Percentiles rank a stretch among this genome's conserved stretches.
phyloP scores from a whole-genome alignment of 1,284 basidiomycete species.

The Amylostereum areolatum region DNA sequence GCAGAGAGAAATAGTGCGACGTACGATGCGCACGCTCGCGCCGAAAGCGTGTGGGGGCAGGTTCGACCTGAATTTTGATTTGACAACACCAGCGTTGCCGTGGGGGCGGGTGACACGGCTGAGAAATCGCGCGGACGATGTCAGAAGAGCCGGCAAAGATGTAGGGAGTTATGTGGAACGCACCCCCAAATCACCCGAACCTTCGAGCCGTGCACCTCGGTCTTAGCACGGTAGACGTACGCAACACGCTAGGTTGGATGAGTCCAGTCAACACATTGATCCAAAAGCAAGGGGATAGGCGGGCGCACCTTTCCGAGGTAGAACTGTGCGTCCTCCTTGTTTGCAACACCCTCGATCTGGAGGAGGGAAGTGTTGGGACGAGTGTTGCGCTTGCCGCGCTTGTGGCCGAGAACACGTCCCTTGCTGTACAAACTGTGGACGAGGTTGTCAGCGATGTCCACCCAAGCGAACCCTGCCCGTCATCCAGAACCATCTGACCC shows the following conservation, averaged over 20 bases:
- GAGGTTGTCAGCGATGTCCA: slow-evolving; percentile 5
- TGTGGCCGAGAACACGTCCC: slow-evolving; percentile 97
- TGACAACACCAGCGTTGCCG: slow-evolving; percentile 94
- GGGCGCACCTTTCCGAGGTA: slow-evolving; percentile 93
- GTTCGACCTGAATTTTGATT: slow-evolving; percentile 96
- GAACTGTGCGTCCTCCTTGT: slow-evolving; percentile 93
- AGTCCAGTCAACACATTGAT: not conserved
- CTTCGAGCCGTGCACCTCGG: slow-evolving; percentile 87
- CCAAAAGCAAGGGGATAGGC: not conserved
- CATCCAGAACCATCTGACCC: slow-evolving; percentile 7
- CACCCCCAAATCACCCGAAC: slow-evolving; percentile 97
- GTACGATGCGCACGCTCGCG: slow-evolving; percentile 89
- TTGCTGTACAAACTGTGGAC: slow-evolving; percentile 85
- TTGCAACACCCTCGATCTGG: slow-evolving; percentile 95
- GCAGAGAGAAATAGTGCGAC: slow-evolving; percentile 23
- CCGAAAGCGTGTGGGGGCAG: slow-evolving; percentile 96
- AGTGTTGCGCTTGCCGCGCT: slow-evolving; percentile 96
- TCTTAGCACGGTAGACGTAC: slow-evolving; percentile 96
- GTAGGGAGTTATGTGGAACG: slow-evolving; percentile 2
- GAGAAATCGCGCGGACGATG: not conserved
- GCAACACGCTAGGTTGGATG: slow-evolving; percentile 72
- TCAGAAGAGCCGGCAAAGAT: not conserved
- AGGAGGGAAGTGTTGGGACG: slow-evolving; percentile 94
- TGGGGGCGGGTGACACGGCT: slow-evolving; percentile 91
- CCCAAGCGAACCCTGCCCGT: not conserved